phyloP scores from a whole-genome alignment of 2,329 filamentous ascomycete genomes.

The Macrophomina pseudophaseolina region DNA sequence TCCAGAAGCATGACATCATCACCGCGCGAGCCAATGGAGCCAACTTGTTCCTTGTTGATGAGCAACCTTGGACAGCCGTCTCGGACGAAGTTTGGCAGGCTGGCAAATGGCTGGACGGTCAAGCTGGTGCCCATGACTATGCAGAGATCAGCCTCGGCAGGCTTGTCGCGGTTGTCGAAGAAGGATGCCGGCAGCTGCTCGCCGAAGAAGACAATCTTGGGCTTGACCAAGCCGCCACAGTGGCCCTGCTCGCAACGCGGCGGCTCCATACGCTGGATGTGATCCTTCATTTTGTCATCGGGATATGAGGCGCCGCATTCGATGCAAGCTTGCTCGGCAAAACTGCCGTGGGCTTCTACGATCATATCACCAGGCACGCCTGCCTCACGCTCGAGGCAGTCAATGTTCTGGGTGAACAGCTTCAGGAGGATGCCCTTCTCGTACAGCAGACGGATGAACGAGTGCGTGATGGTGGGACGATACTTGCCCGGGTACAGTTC shows the following conservation, averaged over 20 bases:
- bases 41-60: constrained; percentile 86
- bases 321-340: constrained; percentile 85
- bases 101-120: constrained; percentile 86
- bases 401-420: constrained; percentile 97
- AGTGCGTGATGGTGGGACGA: constrained; percentile 86
- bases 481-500: constrained; percentile 93
- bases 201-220: constrained; percentile 94
- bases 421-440: constrained; percentile 79
- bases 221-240: constrained; percentile 85
- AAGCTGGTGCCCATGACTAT: constrained; percentile 91
- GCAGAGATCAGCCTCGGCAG: constrained; percentile 71
- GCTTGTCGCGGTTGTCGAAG: constrained; percentile 61
- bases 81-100: constrained; percentile 69
- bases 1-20: constrained; percentile 87
- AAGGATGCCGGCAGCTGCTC: constrained; percentile 73
- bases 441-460: constrained; percentile 82
- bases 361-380: constrained; percentile 82
- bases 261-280: constrained; percentile 70
- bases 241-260: constrained; percentile 66
- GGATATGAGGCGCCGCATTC: constrained; percentile 79
- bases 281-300: constrained; percentile 72
- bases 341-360: constrained; percentile 93
- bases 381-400: constrained; percentile 87
- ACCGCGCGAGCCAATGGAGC: constrained; percentile 72
- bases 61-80: constrained; percentile 75